These are phyloP conservation scores for Exobasidium cylindrosporum DNA, from an alignment of 1,284 basidiomycete genomes.

Conservation along the genomic window DNA sequence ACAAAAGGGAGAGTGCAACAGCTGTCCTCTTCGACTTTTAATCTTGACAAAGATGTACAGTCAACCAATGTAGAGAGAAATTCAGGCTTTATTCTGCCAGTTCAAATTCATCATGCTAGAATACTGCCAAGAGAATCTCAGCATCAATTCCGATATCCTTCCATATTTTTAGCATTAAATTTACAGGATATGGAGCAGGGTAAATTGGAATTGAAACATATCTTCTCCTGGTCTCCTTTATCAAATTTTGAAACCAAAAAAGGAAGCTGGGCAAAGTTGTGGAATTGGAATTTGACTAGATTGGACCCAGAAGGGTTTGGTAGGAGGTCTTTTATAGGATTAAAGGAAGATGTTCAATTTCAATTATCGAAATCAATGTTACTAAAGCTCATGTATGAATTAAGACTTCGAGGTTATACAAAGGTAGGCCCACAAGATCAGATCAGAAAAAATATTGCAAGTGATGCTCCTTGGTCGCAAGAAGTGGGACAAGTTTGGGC, in stretches of 20 bases:
- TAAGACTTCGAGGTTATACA: slow-evolving; percentile 25
- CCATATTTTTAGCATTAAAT: slow-evolving; percentile 65
- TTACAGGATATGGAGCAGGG: slow-evolving; percentile 63
- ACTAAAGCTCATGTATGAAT: slow-evolving; percentile 39
- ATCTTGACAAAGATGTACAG: background rate
- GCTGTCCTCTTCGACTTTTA: too few species aligned
- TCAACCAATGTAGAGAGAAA: background rate
- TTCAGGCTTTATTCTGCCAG: slow-evolving; percentile 21
- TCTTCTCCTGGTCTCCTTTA: slow-evolving; percentile 35
- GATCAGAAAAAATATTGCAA: background rate
- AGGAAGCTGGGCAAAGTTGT: slow-evolving; percentile 19
- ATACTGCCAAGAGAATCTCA: slow-evolving; percentile 61
- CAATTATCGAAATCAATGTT: slow-evolving; percentile 26
- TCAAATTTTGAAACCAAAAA: slow-evolving; percentile 55
- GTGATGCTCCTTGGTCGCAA: slow-evolving; percentile 15
- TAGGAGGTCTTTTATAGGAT: slow-evolving; percentile 10
- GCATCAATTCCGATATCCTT: slow-evolving; percentile 68
- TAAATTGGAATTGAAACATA: slow-evolving; percentile 57
- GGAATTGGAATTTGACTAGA: slow-evolving; percentile 15
- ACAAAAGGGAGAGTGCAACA: too few species aligned
- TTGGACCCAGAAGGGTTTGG: background rate
- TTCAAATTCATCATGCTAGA: slow-evolving; percentile 60
- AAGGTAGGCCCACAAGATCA: slow-evolving; percentile 30
- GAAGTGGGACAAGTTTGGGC: slow-evolving; percentile 36
- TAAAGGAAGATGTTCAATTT: slow-evolving; percentile 7